Percentiles rank a stretch among this genome's conserved stretches.
These are phyloP conservation scores for Hypoxylon trugodes DNA, from an alignment of 495 filamentous ascomycete species.

Conservation along the genomic window DNA sequence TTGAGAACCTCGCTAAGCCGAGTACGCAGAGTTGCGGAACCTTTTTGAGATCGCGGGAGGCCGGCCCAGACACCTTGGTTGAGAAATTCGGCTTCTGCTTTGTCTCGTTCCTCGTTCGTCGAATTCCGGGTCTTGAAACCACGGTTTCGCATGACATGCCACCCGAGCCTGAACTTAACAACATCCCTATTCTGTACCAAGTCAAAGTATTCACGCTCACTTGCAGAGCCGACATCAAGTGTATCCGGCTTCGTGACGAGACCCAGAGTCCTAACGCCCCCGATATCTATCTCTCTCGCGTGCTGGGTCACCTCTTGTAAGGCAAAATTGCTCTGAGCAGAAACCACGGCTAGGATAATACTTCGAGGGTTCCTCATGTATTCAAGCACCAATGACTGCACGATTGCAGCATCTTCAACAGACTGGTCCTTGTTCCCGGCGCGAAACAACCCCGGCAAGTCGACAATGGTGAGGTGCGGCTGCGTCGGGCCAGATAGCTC, in stretches of 20 bases:
- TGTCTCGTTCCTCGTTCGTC: constrained; percentile 50
- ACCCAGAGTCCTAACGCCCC: constrained; percentile 80
- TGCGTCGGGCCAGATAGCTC: constrained; percentile 70
- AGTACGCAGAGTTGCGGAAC: constrained; percentile 19
- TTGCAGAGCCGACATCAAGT: constrained; percentile 56
- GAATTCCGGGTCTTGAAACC: constrained; percentile 56
- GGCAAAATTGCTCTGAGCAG: constrained; percentile 69
- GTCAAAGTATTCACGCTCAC: constrained; percentile 60
- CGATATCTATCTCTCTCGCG: constrained; percentile 75
- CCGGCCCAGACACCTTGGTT: constrained; percentile 51
- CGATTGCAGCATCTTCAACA: constrained; percentile 59
- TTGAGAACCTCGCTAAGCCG: constrained; percentile 43
- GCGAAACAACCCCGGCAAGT: constrained; percentile 72
- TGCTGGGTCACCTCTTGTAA: constrained; percentile 73
- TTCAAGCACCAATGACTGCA: constrained; percentile 59
- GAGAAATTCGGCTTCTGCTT: constrained; percentile 55
- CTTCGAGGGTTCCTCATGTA: constrained; percentile 69
- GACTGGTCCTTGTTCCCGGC: constrained; percentile 58
- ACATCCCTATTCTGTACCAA: constrained; percentile 68
- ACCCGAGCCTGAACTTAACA: constrained; percentile 70
- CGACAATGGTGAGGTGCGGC: constrained; percentile 74
- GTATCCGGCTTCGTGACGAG: constrained; percentile 87
- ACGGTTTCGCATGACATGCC: constrained; percentile 75
- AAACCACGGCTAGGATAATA: constrained; percentile 72
- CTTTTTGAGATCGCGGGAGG: constrained; percentile 40